Evolutionary conservation across 225 moss, liverwort and hornwort species (phyloP), one percentile per base, ranked within the genome.

Genomic region (Bryoerythrophyllum caledonicum): DNA sequence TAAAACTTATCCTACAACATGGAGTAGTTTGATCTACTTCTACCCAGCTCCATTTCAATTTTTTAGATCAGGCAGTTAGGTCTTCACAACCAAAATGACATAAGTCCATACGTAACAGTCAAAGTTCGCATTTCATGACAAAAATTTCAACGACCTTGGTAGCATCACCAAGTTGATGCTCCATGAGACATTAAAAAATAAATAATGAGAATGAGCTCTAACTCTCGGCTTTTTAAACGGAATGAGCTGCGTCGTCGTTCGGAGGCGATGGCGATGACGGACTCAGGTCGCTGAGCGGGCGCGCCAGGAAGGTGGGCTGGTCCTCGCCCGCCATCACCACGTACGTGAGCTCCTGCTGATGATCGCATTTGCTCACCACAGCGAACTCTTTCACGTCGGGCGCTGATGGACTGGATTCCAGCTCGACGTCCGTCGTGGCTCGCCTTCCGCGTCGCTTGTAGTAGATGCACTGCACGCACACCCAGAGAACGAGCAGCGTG

Each of bases 251-350:
- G 19, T 30, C 28, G n/a, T 25, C 38, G 21, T 11, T 14, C 5
- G 60, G 44, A 35, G 49, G 28, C 23, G 77, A 63, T 20, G 72
- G 54, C 13, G 77, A 55, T 24, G 56, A 15, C 5, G 54, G 68
- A 15, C 65, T 21, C 1, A 15, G 44, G 44, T 44, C 37, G 10
- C 8, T 70, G 8, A 77, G 62, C 12, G 80, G 72, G 8, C 75
- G 85, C 6, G 87, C 87, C 59, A 88, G 68, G 60, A 80, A 85
- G 19, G 87, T 85, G 6, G 87, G 84, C 16, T 75, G 59, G 0
- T 82, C 78, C 46, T 88, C 87, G 6, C 84, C 87, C 44, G 85
- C 87, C 87, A 88, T 88, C 77, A 88, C 84, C 67, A 88, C 84
- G 20, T 63, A 83, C 38, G 82, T 83, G 44, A 86, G 27, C 53